phyloP scores from a whole-genome alignment of 2,329 filamentous ascomycete species.

The Hymenoscyphus fructigenus region DNA sequence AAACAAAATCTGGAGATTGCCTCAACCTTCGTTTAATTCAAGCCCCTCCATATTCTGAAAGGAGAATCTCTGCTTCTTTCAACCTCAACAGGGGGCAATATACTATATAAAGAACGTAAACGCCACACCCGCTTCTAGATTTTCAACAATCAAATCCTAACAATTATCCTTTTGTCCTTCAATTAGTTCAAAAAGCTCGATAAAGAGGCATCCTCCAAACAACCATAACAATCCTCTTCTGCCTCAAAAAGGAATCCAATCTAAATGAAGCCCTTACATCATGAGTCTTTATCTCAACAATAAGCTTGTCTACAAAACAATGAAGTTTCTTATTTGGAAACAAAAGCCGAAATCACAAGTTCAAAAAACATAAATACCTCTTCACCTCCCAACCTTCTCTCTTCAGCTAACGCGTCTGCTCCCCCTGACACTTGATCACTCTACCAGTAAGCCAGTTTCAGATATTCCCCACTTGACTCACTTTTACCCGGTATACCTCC shows the following conservation, averaged over 20 bases:
- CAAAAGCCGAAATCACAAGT: background rate
- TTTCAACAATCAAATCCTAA: background rate
- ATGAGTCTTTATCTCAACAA: background rate
- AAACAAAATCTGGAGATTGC: too few relatives aligned
- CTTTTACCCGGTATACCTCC: background rate
- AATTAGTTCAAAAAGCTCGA: background rate
- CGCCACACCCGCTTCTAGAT: background rate
- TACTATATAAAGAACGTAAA: background rate
- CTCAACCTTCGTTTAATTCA: background rate
- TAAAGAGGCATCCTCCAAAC: background rate
- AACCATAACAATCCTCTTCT: background rate
- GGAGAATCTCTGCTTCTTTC: background rate
- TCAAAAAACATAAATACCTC: background rate
- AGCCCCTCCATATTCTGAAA: background rate
- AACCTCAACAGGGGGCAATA: background rate
- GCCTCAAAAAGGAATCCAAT: background rate
- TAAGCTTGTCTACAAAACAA: background rate
- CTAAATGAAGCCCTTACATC: background rate
- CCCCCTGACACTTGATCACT: background rate
- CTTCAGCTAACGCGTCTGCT: background rate
- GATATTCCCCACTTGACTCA: background rate
- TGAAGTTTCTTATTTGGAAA: background rate
- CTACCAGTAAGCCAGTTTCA: background rate
- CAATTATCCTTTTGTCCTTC: background rate
- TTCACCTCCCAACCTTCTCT: background rate